These are phyloP conservation scores for Aspergillus kassunensis DNA, from an alignment of 495 filamentous ascomycete genomes.

Conservation along the genomic window DNA sequence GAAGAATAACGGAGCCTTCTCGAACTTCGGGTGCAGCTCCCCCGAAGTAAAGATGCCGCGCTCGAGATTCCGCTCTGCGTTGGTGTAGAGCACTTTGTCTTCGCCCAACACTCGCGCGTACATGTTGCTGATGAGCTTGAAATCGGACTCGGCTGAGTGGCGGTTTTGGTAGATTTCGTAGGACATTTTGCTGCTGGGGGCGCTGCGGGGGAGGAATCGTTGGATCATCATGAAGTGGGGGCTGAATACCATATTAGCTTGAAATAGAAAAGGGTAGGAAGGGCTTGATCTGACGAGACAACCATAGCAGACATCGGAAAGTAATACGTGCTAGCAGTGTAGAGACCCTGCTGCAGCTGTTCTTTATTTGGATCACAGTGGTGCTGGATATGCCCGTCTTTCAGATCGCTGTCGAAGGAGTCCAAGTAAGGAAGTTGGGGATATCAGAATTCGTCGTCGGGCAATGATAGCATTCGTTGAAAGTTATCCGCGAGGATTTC, in stretches of 20 bases:
- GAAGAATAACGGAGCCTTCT: constrained; percentile 45
- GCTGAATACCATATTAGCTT: constrained; percentile 13
- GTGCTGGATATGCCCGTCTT: constrained; percentile 38
- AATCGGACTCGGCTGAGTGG: constrained; percentile 38
- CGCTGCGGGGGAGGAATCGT: constrained; percentile 38
- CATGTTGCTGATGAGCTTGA: constrained; percentile 35
- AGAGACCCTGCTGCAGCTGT: constrained; percentile 26
- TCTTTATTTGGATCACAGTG: constrained; percentile 36
- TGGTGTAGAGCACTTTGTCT: constrained; percentile 41
- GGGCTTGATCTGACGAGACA: constrained; percentile 41
- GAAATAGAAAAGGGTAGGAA: constrained; percentile 1
- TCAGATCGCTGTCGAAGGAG: no score
- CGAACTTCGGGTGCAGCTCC: constrained; percentile 41
- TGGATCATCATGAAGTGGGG: constrained; percentile 47
- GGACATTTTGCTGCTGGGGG: constrained; percentile 32
- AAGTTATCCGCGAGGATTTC: constrained; percentile 49
- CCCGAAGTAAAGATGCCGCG: constrained; percentile 41
- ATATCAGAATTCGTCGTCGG: constrained; percentile 46
- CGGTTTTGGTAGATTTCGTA: constrained; percentile 51
- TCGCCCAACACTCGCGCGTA: constrained; percentile 46
- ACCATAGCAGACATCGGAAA: constrained; percentile 45
- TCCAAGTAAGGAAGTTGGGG: no score
- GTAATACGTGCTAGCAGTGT: constrained; percentile 40
- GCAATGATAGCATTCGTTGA: constrained; percentile 53
- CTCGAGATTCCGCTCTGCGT: constrained; percentile 43